Percentiles rank a stretch among this genome's conserved stretches.
These are phyloP conservation scores for Chalaropsis thielavioides DNA, from an alignment of 2,329 filamentous ascomycete species.

Conservation along the genomic window DNA sequence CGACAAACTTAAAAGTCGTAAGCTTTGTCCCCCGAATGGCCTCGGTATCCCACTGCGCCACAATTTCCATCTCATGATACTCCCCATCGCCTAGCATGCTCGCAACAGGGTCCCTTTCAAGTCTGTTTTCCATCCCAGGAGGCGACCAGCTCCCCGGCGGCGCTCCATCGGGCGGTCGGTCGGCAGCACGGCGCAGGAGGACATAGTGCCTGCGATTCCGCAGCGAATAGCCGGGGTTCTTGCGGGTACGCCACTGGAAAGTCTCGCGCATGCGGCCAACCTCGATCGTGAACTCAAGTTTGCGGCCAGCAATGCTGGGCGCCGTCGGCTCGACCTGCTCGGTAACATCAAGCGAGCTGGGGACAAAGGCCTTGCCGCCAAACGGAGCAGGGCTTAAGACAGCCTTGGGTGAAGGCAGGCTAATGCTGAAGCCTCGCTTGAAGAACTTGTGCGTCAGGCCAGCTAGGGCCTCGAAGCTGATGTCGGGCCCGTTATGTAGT, in stretches of 20 bases:
- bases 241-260: constrained; percentile 32
- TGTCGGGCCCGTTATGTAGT: constrained; percentile 13
- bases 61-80: constrained; percentile 29
- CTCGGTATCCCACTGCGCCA: constrained; percentile 27
- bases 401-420: constrained; percentile 11
- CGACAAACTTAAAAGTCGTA: constrained; percentile 29
- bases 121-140: not conserved
- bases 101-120: not conserved
- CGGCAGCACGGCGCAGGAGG: constrained; percentile 26
- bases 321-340: constrained; percentile 17
- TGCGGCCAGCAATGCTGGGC: constrained; percentile 17
- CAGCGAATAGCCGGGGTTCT: constrained; percentile 23
- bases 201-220: constrained; percentile 28
- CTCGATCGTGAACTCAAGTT: constrained; percentile 26
- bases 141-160: not conserved
- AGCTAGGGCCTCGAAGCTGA: constrained; percentile 5
- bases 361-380: constrained; percentile 3
- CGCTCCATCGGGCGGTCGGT: constrained; percentile 10
- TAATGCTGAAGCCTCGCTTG: constrained; percentile 12
- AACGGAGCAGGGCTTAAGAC: not conserved
- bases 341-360: constrained; percentile 5
- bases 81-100: constrained; percentile 18
- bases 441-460: constrained; percentile 5
- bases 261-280: constrained; percentile 24
- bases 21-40: constrained; percentile 25